Evolutionary conservation across 495 filamentous ascomycete genomes (phyloP).

Genomic region (Melanomma pulvis-pyrius): DNA sequence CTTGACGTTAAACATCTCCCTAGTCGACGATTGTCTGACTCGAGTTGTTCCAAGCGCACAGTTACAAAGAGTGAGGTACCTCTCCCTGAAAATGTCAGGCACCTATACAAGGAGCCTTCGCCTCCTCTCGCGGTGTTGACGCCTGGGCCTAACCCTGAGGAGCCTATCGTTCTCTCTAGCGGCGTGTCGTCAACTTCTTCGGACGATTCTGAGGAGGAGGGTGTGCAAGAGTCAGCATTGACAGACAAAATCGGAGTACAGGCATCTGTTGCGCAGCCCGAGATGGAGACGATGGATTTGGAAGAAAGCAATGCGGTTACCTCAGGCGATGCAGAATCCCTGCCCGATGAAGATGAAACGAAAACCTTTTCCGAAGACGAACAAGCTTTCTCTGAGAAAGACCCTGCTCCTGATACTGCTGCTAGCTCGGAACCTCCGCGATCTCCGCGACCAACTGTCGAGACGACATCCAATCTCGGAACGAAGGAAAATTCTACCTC

Average conservation of each 20-base stretch:
- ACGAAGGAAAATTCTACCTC: not conserved
- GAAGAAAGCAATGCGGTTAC: not conserved
- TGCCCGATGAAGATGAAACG: not conserved
- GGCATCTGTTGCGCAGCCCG: not conserved
- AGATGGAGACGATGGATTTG: not conserved
- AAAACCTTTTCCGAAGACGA: not conserved
- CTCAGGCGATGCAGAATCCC: not conserved
- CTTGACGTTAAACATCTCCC: not conserved
- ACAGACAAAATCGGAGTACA: not conserved
- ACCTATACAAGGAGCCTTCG: not conserved
- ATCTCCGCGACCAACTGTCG: not conserved
- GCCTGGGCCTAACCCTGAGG: not conserved
- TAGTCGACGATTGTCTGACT: not conserved
- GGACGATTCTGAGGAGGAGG: not conserved
- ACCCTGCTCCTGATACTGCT: not conserved
- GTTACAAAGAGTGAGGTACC: not conserved
- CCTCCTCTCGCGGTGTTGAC: not conserved
- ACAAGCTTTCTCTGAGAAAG: not conserved
- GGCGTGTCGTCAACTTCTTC: constrained; percentile 1
- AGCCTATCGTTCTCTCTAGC: not conserved
- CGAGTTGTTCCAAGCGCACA: not conserved
- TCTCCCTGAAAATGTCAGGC: constrained; percentile 1
- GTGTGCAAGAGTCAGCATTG: not conserved
- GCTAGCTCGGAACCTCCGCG: not conserved
- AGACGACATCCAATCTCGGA: not conserved